Conservation (phyloP, 2,329 filamentous ascomycete genomes). For the Xylariales sp. region DNA sequence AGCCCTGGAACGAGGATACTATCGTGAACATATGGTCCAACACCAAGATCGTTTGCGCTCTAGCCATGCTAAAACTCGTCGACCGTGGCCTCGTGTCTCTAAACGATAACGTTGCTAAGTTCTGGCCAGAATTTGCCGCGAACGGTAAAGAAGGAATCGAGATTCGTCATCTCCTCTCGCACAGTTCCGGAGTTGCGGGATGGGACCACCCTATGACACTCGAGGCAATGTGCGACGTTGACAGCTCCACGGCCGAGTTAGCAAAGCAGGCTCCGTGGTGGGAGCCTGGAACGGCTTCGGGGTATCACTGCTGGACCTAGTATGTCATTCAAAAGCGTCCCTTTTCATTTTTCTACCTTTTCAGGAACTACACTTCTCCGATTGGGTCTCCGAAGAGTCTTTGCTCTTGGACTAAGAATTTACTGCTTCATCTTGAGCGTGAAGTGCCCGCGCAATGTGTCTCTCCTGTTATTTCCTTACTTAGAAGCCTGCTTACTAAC, state of each 20-base stretch:
- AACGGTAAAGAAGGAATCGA: constrained; percentile 33
- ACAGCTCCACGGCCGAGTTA: constrained; percentile 25
- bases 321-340: too few species aligned
- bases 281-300: constrained; percentile 34
- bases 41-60: constrained; percentile 31
- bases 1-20: constrained; percentile 32
- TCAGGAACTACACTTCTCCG: too few species aligned
- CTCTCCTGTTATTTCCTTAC: too few species aligned
- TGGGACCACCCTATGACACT: constrained; percentile 27
- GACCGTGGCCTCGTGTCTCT: constrained; percentile 31
- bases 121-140: constrained; percentile 40
- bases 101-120: constrained; percentile 30
- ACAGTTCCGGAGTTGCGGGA: constrained; percentile 30
- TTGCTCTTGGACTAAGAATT: too few species aligned
- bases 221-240: constrained; percentile 29
- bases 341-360: too few species aligned
- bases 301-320: constrained; percentile 34
- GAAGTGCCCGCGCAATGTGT: too few species aligned
- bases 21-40: constrained; percentile 32
- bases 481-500: too few species aligned
- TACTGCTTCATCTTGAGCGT: too few species aligned
- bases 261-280: constrained; percentile 36
- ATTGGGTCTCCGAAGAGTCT: too few species aligned
- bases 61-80: constrained; percentile 32
- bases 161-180: constrained; percentile 34